Percentiles rank a stretch among this genome's conserved stretches.
phyloP scores from a whole-genome alignment of 139 green algal genomes.

The Chlamydomonas schloesseri region DNA sequence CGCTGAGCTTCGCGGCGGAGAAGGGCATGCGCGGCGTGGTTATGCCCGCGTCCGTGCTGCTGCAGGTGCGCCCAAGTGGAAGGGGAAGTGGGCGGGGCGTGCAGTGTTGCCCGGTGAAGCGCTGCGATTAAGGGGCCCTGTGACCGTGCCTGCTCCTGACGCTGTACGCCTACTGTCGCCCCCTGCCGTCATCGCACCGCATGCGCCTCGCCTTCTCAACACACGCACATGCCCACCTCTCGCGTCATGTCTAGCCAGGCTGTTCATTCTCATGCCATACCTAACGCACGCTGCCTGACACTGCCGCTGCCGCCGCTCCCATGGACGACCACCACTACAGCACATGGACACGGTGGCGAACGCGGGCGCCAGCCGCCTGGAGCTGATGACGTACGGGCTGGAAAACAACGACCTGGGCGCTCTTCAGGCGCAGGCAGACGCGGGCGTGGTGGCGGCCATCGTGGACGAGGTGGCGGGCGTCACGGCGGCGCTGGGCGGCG shows the following conservation, averaged over 20 bases:
- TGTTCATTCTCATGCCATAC: too few species aligned
- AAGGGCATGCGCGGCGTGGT: conserved; percentile 78
- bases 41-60: conserved; percentile 38
- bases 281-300: too few species aligned
- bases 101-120: too few species aligned
- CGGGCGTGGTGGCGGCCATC: conserved; percentile 86
- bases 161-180: too few species aligned
- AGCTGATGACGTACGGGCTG: conserved; percentile 85
- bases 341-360: conserved; percentile 49
- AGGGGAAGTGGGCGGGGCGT: too few species aligned
- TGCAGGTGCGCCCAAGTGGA: conserved; percentile 4
- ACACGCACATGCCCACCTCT: too few species aligned
- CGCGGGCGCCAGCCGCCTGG: conserved; percentile 60
- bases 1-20: conserved; percentile 70
- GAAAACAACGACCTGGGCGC: conserved; percentile 81
- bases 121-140: too few species aligned
- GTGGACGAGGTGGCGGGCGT: conserved; percentile 74
- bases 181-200: neutral
- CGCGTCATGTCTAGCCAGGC: too few species aligned
- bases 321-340: too few species aligned
- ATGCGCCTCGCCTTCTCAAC: too few species aligned
- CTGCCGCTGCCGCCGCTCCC: too few species aligned
- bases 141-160: too few species aligned
- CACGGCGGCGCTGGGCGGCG: neutral
- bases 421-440: conserved; percentile 68